Evolutionary conservation across 768 basidiomycete species (phyloP), one percentile per base, ranked within the genome.

Genomic region (Suillus discolor): DNA sequence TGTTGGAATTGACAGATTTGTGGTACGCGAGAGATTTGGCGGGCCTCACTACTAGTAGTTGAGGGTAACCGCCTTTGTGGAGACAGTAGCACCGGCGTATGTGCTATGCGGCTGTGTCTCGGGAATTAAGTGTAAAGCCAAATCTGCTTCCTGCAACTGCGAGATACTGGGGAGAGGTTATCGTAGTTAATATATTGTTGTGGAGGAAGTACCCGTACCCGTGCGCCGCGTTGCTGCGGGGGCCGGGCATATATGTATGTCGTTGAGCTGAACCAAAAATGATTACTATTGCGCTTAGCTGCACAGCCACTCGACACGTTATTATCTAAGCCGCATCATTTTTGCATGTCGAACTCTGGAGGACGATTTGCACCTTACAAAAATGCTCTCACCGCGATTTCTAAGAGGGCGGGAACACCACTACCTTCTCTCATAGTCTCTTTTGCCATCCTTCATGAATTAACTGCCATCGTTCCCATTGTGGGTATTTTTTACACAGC

Each of bases 391-490:
- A 78, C 81, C 20, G 78, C 82, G 1, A 72, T 95, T 15, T 89
- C 94, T 20, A 77, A 82, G 7, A 85, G 89, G 44, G 93, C 93
- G 23, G 87, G 90, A 20, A 82, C 91, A 2, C 91, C 93, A 20
- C 73, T 96, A 0, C 83, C 93, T 1, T 94, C 93, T 12, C 84
- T 97, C 59, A 62, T 67, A 68, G 86, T 11, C 69, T 93, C 94
- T 0, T 97, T 97, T 69, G 88, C 85, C 6, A 78, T 96, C 62
- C 81, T 97, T 3, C 96, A 97, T 72, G 95, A 97, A 73, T 68
- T 93, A 15, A 95, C 93, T 0, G 94, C 95, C 0, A 72, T 96
- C 60, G 81, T 87, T 0, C 93, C 94, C 3, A 82, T 96, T 36
- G 83, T 90, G 5, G 85, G 87, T 44, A 73, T 92, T 47, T 97